phyloP scores from a whole-genome alignment of 345 rosid genomes.

The Barbarea vulgaris region DNA sequence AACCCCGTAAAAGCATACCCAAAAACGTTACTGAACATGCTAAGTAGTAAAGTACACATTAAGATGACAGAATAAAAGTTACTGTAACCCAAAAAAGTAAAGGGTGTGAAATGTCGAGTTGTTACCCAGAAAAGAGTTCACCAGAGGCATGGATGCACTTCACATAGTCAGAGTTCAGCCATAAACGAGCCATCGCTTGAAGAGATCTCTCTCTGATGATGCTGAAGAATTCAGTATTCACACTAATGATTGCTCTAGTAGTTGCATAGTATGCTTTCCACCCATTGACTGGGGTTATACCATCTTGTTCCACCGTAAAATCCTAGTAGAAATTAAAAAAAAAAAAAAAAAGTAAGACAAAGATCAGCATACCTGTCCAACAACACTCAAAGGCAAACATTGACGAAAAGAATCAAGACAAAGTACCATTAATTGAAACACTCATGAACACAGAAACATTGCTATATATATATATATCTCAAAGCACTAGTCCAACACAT shows the following conservation, averaged over 20 bases:
- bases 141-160: conserved; percentile 91
- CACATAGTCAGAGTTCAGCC: conserved; percentile 93
- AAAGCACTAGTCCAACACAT: neutral
- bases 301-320: conserved; percentile 90
- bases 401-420: neutral
- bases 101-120: neutral
- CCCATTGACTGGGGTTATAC: conserved; percentile 75
- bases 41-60: conserved; percentile 2
- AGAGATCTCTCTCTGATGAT: conserved; percentile 77
- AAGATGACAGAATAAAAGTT: neutral
- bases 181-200: conserved; percentile 74
- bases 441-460: neutral
- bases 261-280: conserved; percentile 99
- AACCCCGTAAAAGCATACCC: neutral
- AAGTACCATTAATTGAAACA: neutral
- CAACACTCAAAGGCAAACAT: neutral
- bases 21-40: neutral
- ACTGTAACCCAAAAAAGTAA: neutral
- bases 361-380: conserved; percentile 9
- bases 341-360: neutral
- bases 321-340: conserved; percentile 51
- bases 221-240: conserved; percentile 78
- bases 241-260: conserved; percentile 85
- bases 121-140: conserved; percentile 87
- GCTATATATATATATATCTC: neutral